Conservation (phyloP, 2,329 filamentous ascomycete genomes). For the Fusarium floridanum region DNA sequence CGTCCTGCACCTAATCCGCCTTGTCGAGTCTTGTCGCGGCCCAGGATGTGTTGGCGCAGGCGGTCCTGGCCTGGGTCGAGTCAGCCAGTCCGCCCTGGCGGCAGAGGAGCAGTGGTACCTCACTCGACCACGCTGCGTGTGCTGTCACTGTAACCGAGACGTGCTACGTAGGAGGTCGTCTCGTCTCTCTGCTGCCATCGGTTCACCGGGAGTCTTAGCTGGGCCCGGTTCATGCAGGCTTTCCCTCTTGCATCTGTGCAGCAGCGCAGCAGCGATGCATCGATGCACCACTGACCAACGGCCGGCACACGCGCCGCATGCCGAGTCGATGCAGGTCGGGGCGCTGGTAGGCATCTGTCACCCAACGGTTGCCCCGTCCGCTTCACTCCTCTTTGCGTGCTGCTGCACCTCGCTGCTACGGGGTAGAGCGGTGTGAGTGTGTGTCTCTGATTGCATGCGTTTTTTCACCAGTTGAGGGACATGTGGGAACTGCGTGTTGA, state of each 20-base stretch:
- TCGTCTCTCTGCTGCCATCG: slow-evolving; percentile 32
- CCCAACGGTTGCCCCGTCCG: slow-evolving; percentile 44
- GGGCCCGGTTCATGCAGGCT: slow-evolving; percentile 48
- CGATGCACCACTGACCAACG: slow-evolving; percentile 36
- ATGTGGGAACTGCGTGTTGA: slow-evolving; percentile 46
- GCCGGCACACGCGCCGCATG: slow-evolving; percentile 36
- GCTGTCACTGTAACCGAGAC: slow-evolving; percentile 24
- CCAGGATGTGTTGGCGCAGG: slow-evolving; percentile 43
- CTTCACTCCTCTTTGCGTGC: slow-evolving; percentile 42
- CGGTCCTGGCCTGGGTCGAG: slow-evolving; percentile 24
- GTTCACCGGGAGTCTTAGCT: slow-evolving; percentile 34
- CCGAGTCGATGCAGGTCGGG: slow-evolving; percentile 39
- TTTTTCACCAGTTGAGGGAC: slow-evolving; percentile 32
- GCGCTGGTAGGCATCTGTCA: slow-evolving; percentile 38
- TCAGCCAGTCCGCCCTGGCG: slow-evolving; percentile 24
- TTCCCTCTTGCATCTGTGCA: slow-evolving; percentile 45
- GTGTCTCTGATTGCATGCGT: slow-evolving; percentile 39
- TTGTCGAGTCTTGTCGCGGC: slow-evolving; percentile 31
- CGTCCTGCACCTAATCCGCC: slow-evolving; percentile 49
- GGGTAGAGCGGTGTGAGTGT: slow-evolving; percentile 43
- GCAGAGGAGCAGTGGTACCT: slow-evolving; percentile 13
- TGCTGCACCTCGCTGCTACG: slow-evolving; percentile 40
- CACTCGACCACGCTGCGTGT: slow-evolving; percentile 1
- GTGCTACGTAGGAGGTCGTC: slow-evolving; percentile 19
- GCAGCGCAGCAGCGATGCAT: slow-evolving; percentile 44